A percentile compares a stretch with the other conserved stretches of the same genome.
phyloP scores from a whole-genome alignment of 2,329 filamentous ascomycete species.

The Cercospora canescens region DNA sequence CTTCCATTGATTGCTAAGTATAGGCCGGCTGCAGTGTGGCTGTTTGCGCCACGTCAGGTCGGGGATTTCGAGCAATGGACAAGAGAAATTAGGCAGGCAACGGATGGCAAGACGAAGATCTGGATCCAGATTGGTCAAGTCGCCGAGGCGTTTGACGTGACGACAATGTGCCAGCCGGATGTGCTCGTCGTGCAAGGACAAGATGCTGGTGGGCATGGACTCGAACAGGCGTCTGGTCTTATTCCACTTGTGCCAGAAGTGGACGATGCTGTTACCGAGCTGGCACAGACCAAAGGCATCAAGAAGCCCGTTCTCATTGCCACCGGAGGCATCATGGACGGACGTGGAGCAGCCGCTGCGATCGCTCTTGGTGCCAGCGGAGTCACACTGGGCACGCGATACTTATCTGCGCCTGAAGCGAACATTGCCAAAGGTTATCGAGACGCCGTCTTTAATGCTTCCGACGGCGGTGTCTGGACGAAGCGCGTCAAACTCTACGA shows the following conservation, averaged over 20 bases:
- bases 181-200: slow-evolving; percentile 63
- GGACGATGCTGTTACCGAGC: slow-evolving; percentile 44
- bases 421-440: slow-evolving; percentile 49
- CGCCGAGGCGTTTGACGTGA: slow-evolving; percentile 52
- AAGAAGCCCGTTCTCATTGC: slow-evolving; percentile 49
- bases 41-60: slow-evolving; percentile 60
- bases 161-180: slow-evolving; percentile 52
- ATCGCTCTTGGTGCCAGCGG: slow-evolving; percentile 56
- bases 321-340: slow-evolving; percentile 61
- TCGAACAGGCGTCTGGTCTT: slow-evolving; percentile 55
- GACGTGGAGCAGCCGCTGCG: slow-evolving; percentile 56
- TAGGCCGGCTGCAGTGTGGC: slow-evolving; percentile 63
- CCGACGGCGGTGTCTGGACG: slow-evolving; percentile 55
- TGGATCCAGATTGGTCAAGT: slow-evolving; percentile 66
- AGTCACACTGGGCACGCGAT: slow-evolving; percentile 63
- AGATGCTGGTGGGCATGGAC: slow-evolving; percentile 66
- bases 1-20: slow-evolving; percentile 52
- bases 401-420: slow-evolving; percentile 56
- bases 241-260: slow-evolving; percentile 61
- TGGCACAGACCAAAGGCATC: slow-evolving; percentile 18
- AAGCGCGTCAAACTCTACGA: slow-evolving; percentile 55
- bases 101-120: slow-evolving; percentile 45
- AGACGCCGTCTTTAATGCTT: slow-evolving; percentile 46
- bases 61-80: slow-evolving; percentile 39
- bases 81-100: slow-evolving; percentile 33